Evolutionary conservation across 176 grass and related monocot genomes (phyloP), one percentile per base, ranked within the genome.

Genomic region (Oryza officinalis): DNA sequence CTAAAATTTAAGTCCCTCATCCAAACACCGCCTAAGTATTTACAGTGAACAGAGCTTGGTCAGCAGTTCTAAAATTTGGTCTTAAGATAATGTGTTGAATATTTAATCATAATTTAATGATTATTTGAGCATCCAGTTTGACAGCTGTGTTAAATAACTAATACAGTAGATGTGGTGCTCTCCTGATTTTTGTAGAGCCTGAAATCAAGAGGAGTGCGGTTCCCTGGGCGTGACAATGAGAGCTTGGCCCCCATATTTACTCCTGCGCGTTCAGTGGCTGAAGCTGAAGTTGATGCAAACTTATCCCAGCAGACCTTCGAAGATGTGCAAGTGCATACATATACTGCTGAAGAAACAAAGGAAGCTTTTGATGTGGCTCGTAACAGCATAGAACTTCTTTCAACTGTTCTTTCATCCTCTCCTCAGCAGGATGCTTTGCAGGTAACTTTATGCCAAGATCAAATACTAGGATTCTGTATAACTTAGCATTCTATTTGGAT

Each of bases 121-220:
- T 38, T 45, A 1, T 67, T 73, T 68, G 28, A 78, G 20, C 60
- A 4, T 70, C 66, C 47, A 5, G 50, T 84, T 81, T 85, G 18
- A 86, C 71, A 57, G 52, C n/a, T 57, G 32, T 27, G 49, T 44
- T 22, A 63, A 75, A 32, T 12, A 60, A 75, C 67, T 67, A 15
- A 26, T 25, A 46, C 35, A 41, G 46, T 77, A 57, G 60, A 26
- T 32, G 44, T 59, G 72, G 9, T 57, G 12, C 37, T 80, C 32
- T 83, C 44, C 0, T 85, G 46, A 52, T 87, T 65, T 60, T 77
- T 87, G 20, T 79, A 97, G 94, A 97, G 94, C 77, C 78, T 97
- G 90, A 97, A 97, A 94, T 97, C 94, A 79, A 94, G 92, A 90
- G 94, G 91, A 74, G 83, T 97, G 66, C 85, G 88, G 54, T 97